phyloP scores from a whole-genome alignment of 2,329 filamentous ascomycete genomes.

The Fusarium sulawesiense region DNA sequence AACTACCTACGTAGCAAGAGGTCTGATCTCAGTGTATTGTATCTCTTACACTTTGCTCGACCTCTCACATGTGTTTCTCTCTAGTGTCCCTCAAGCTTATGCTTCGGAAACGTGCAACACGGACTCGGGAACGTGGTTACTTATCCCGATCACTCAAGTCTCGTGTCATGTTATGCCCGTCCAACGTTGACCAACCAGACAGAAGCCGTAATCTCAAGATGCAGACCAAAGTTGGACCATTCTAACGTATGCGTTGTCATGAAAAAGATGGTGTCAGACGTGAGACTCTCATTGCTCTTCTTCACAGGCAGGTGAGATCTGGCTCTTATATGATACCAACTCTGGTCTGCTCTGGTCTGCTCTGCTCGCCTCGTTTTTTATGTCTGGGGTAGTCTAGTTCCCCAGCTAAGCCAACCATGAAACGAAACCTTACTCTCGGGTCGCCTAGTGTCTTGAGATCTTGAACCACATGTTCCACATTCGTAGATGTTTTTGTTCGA shows the following conservation, averaged over 20 bases:
- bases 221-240: slow-evolving; percentile 33
- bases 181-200: slow-evolving; percentile 12
- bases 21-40: background rate
- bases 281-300: slow-evolving; percentile 14
- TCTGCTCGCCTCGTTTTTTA: slow-evolving; percentile 32
- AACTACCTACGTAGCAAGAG: background rate
- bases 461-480: slow-evolving; percentile 17
- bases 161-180: background rate
- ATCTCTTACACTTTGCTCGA: background rate
- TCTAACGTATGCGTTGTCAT: slow-evolving; percentile 39
- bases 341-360: background rate
- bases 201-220: slow-evolving; percentile 24
- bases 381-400: slow-evolving; percentile 14
- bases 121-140: slow-evolving; percentile 19
- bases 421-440: slow-evolving; percentile 15
- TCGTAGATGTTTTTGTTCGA: background rate
- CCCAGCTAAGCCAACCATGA: slow-evolving; percentile 27
- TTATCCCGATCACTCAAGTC: background rate
- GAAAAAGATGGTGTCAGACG: slow-evolving; percentile 32
- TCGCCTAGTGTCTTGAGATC: slow-evolving; percentile 13
- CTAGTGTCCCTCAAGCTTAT: slow-evolving; percentile 2
- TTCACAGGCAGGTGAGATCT: slow-evolving; percentile 24
- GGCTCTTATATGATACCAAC: slow-evolving; percentile 31
- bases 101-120: slow-evolving; percentile 19
- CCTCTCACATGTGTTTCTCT: slow-evolving; percentile 3